Conservation (phyloP, 2,329 filamentous ascomycete genomes). For the Verticillium isaacii region DNA sequence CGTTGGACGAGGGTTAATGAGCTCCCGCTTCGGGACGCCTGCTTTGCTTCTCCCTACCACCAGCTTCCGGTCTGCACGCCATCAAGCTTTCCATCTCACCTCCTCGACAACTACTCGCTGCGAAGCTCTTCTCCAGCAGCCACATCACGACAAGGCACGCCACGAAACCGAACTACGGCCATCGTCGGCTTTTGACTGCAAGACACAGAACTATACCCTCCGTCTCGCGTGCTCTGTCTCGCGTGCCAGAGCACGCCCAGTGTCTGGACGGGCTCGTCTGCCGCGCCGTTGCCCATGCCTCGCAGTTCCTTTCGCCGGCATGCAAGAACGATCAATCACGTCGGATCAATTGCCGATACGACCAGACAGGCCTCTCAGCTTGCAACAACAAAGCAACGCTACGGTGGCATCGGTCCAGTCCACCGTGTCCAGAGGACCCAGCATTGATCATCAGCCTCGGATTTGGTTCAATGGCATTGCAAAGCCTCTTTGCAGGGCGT, state of each 20-base stretch:
- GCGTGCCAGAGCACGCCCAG: background rate
- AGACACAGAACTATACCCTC: too few species aligned
- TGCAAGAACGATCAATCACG: background rate
- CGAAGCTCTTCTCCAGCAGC: background rate
- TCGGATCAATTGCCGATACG: background rate
- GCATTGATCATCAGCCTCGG: background rate
- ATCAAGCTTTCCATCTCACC: background rate
- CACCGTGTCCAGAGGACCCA: background rate
- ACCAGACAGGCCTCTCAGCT: background rate
- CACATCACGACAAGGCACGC: background rate
- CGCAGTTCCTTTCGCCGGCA: background rate
- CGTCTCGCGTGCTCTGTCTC: too few species aligned
- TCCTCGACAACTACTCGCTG: background rate
- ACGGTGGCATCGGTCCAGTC: constrained; percentile 5
- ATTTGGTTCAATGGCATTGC: background rate
- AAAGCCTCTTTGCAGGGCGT: background rate
- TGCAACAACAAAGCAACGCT: background rate
- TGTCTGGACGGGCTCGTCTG: background rate
- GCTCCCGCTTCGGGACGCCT: background rate
- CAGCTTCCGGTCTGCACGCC: background rate
- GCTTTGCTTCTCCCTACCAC: background rate
- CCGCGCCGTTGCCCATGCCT: background rate
- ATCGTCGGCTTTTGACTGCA: too few species aligned
- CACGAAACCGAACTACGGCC: too few species aligned
- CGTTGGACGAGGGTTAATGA: background rate